phyloP scores from a whole-genome alignment of 177 flowering plant genomes.

The Vitis hybrid region DNA sequence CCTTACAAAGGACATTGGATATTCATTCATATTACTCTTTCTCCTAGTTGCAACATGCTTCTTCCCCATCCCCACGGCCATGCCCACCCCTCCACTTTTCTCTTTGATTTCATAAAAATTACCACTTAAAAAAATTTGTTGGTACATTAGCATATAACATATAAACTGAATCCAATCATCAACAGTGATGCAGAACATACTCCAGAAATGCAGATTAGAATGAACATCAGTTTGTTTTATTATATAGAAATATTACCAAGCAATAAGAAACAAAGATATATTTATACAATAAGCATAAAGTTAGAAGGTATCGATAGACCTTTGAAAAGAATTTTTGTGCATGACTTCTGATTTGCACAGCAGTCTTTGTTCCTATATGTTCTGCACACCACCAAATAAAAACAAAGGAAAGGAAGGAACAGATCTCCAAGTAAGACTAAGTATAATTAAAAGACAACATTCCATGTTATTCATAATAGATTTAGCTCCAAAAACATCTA shows the following conservation, averaged over 20 bases:
- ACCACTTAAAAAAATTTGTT: too few relatives aligned
- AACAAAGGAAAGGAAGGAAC: slow-evolving; percentile 23
- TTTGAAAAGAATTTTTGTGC: slow-evolving; percentile 97
- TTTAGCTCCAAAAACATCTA: not conserved
- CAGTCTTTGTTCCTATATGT: slow-evolving; percentile 97
- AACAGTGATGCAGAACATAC: too few relatives aligned
- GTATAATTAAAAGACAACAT: slow-evolving; percentile 5
- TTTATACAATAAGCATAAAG: slow-evolving; percentile 12
- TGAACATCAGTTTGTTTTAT: not conserved
- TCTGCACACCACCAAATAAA: slow-evolving; percentile 53
- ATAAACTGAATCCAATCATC: too few relatives aligned
- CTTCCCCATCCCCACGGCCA: too few relatives aligned
- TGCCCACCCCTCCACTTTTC: too few relatives aligned
- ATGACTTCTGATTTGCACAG: slow-evolving; percentile 99
- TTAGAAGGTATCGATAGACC: slow-evolving; percentile 63
- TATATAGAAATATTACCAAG: not conserved
- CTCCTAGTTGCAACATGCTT: too few relatives aligned
- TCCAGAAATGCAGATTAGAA: not conserved
- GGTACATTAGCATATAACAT: too few relatives aligned
- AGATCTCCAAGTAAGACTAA: slow-evolving; percentile 28
- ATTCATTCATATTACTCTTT: too few relatives aligned
- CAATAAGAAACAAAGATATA: slow-evolving; percentile 1
- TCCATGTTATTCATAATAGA: slow-evolving; percentile 13
- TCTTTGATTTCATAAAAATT: too few relatives aligned
- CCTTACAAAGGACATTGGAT: too few relatives aligned